Conservation (phyloP, 176 grass and related monocot genomes). For the Oryza longistaminata region DNA sequence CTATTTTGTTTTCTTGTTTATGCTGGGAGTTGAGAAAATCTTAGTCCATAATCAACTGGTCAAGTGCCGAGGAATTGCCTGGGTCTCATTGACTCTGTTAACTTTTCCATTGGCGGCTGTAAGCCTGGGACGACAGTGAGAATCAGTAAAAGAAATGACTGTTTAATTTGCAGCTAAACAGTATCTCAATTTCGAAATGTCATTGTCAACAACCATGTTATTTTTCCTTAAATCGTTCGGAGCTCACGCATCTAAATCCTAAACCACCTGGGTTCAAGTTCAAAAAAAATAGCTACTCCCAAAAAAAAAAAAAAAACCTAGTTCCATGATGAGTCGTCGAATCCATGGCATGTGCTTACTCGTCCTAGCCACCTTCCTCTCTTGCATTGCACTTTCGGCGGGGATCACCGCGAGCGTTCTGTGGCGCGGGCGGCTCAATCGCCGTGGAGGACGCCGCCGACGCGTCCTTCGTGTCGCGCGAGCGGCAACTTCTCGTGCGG, state of each 20-base stretch:
- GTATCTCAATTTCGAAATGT: neutral
- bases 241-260: neutral
- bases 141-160: neutral
- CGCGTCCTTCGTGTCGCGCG: conserved; percentile 44
- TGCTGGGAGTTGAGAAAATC: no score
- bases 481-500: conserved; percentile 61
- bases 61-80: no score
- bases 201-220: neutral
- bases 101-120: no score
- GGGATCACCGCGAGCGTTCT: conserved; percentile 25
- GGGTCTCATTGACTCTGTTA: no score
- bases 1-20: no score
- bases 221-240: neutral
- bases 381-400: neutral
- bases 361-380: neutral
- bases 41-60: no score
- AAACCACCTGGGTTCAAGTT: neutral
- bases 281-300: no score
- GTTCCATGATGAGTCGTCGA: neutral
- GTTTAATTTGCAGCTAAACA: neutral
- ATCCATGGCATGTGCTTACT: neutral
- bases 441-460: conserved; percentile 16
- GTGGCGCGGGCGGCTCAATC: conserved; percentile 37
- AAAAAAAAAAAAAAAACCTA: no score
- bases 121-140: neutral